phyloP scores from a whole-genome alignment of 2,329 filamentous ascomycete genomes.

The Simplicillium aogashimaense region DNA sequence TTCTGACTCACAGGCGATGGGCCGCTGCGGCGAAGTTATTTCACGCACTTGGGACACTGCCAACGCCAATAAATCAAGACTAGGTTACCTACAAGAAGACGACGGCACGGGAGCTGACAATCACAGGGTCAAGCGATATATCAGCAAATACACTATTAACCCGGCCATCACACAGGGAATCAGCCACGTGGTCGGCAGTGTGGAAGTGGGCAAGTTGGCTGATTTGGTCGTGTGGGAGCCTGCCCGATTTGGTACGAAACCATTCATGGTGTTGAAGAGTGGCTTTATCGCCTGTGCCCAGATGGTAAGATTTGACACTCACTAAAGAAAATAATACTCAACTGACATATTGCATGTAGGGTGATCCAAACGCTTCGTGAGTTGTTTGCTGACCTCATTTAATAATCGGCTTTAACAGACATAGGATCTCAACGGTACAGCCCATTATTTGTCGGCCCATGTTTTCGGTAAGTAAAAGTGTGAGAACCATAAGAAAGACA shows the following conservation, averaged over 20 bases:
- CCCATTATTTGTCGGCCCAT: constrained; percentile 78
- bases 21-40: constrained; percentile 87
- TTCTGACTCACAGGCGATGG: constrained; percentile 93
- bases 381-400: not conserved
- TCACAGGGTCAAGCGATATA: constrained; percentile 82
- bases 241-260: constrained; percentile 80
- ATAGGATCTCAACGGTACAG: constrained; percentile 72
- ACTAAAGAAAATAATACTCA: not conserved
- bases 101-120: constrained; percentile 75
- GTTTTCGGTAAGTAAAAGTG: constrained; percentile 47
- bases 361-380: constrained; percentile 63
- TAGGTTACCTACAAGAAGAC: constrained; percentile 69
- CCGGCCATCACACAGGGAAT: constrained; percentile 88
- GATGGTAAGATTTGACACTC: constrained; percentile 53
- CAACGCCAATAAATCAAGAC: constrained; percentile 89
- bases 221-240: constrained; percentile 85
- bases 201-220: constrained; percentile 83
- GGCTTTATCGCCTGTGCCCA: constrained; percentile 74
- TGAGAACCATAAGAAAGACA: too few relatives aligned
- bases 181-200: constrained; percentile 72
- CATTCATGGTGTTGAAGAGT: constrained; percentile 71
- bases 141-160: constrained; percentile 96
- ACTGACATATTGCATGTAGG: constrained; percentile 30
- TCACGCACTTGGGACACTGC: constrained; percentile 94
- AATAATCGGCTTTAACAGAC: not conserved